phyloP scores from a whole-genome alignment of 129 eudicot species.

The Escallonia rubra region DNA sequence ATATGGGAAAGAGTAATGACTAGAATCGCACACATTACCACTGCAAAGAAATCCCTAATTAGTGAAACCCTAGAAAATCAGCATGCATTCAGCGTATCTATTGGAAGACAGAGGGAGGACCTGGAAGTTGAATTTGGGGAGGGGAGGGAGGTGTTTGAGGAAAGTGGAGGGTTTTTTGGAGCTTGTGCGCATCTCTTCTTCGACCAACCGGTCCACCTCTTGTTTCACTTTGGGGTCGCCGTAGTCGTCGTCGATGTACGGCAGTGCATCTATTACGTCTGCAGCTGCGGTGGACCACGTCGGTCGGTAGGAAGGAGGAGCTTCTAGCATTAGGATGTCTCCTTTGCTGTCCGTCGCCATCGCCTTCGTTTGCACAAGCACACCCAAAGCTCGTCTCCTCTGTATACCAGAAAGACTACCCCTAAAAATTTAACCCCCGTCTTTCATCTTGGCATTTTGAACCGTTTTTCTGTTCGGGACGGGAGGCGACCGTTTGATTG shows the following conservation, averaged over 20 bases:
- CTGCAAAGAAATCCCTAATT: too few species aligned
- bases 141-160: conserved; percentile 77
- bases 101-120: conserved; percentile 16
- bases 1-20: too few species aligned
- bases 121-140: conserved; percentile 57
- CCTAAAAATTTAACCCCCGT: too few species aligned
- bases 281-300: conserved; percentile 47
- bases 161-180: conserved; percentile 80
- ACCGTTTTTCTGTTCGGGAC: too few species aligned
- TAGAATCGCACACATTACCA: too few species aligned
- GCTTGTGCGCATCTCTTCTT: conserved; percentile 88
- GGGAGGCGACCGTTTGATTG: too few species aligned
- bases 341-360: conserved; percentile 24
- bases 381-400: too few species aligned
- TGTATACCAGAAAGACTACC: too few species aligned
- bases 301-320: conserved; percentile 57
- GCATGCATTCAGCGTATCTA: too few species aligned
- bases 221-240: conserved; percentile 62
- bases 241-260: conserved; percentile 91
- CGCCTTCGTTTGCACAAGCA: conserved; percentile 22
- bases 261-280: conserved; percentile 75
- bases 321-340: conserved; percentile 70
- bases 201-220: conserved; percentile 83
- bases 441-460: too few species aligned
- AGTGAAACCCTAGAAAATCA: too few species aligned